Evolutionary conservation across 2,329 filamentous ascomycete species (phyloP).

Genomic region (Aaosphaeria pasadenensis): DNA sequence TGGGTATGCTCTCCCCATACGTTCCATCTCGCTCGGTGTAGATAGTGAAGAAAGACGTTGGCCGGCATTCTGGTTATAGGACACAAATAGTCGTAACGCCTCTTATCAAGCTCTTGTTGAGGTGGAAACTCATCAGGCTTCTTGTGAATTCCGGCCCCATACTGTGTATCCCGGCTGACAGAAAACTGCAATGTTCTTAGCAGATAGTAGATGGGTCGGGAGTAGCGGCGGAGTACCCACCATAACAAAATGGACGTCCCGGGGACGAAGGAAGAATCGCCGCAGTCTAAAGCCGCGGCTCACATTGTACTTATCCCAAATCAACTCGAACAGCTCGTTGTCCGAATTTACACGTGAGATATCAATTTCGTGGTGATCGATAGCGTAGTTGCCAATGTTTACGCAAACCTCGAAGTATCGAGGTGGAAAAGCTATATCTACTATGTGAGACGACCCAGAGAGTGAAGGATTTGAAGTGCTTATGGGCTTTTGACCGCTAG

Average conservation of each 20-base stretch:
- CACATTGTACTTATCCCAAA: constrained; percentile 5
- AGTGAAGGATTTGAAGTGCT: neutral
- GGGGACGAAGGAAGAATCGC: constrained; percentile 3
- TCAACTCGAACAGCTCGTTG: constrained; percentile 4
- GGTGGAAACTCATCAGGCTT: constrained; percentile 5
- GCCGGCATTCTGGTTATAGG: constrained; percentile 5
- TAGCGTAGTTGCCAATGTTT: constrained; percentile 3
- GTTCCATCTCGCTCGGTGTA: constrained; percentile 7
- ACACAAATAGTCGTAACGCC: constrained; percentile 7
- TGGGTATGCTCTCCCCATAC: constrained; percentile 4
- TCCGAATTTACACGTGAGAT: constrained; percentile 4
- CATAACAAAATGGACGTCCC: constrained; percentile 5
- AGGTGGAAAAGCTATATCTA: neutral
- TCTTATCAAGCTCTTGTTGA: constrained; percentile 5
- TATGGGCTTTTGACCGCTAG: neutral
- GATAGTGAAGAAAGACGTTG: constrained; percentile 10
- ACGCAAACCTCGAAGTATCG: constrained; percentile 5
- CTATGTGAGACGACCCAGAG: neutral
- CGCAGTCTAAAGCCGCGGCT: constrained; percentile 1
- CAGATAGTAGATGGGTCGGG: neutral
- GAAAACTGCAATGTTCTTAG: constrained; percentile 1
- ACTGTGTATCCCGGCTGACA: constrained; percentile 1
- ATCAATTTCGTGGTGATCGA: constrained; percentile 6
- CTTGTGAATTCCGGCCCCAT: constrained; percentile 5
- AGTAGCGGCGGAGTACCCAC: neutral